Base-by-base conservation (phyloP, 2,329 filamentous ascomycete species). In the Alternaria sp. region DNA sequence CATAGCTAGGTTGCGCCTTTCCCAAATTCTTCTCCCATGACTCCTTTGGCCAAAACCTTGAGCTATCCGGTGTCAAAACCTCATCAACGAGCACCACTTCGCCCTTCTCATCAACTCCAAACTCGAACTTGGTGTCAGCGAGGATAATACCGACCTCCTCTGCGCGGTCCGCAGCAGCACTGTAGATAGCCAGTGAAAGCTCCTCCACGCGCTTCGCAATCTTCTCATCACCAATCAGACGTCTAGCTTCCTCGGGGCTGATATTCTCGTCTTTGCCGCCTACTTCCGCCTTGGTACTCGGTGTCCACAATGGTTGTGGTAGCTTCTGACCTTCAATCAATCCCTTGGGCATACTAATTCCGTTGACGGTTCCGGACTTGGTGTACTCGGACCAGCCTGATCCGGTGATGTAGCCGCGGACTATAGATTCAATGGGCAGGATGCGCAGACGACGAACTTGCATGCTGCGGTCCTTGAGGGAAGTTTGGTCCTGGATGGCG, bases 231-330 rank as follows among this genome's bases (percentile, higher is more conserved):
- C 92, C 85, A 68, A 93, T 86, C 36, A 76, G 53, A 70, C 84
- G 81, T 53, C 79, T 80, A 7, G 86, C 87, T 81, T 66, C 54
- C 52, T 89, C 88, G 0, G 89, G 90, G 59, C 87, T 86, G 69
- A 97, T 97, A 81, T 97, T 97, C 81, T 94, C 91, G 77, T 97
- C 90, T 76, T 95, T 90, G 67, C 88, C 82, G 27, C 93, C 93
- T 32, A 86, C 82, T 71, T 92, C 89, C 1, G 93, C 93, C 83
- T 97, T 97, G 12, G 93, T 97, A 70, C 87, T 92, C 0, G 93
- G 93, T 27, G 92, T 94, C 79, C 89, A 92, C 64, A 96, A 86
- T 20, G 92, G 87, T 34, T 81, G 80, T 45, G 88, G 87, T 66
- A 97, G 86, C 62, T 86, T 86, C 77, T 91, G 84, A 71, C 89